Base-by-base conservation (phyloP, 2,329 filamentous ascomycete genomes). In the Aspergillus japonicus region DNA sequence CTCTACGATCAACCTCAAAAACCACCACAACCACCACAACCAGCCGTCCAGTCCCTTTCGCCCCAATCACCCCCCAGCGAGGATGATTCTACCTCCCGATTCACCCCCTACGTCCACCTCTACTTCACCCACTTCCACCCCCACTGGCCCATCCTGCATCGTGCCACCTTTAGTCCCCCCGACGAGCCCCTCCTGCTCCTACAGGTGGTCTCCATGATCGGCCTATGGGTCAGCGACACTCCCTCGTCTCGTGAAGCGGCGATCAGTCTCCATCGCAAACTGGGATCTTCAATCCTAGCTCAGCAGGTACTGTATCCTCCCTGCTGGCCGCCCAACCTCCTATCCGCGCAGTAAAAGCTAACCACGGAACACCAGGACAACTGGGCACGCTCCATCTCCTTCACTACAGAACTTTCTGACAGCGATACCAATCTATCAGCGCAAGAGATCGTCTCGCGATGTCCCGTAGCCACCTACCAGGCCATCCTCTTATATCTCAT, bases 391-490 rank as follows among this genome's bases (percentile, higher is more conserved):
- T 7, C 48, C 14, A 21, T 50, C 16, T 7, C 48, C 0, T 50
- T 31, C 5, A 4, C 24, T 2, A 31, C 8, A 16, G 24, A 50
- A 31, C 8, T 24, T 31, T 31, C 52, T 24, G 44, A 57, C 19
- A 19, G 21, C 31, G 33, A 39, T 6, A 2, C 10, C 50, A 33
- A 8, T 48, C 48, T 11, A 16, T 11, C 33, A 11, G 12, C 11
- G 3, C 33, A 35, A 5, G 33, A 35, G 5, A 12, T 35, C 33
- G 14, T 26, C 4, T 65, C 60, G 3, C 52, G 61, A 11, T 71
- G 68, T 66, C 69, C 70, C 12, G 64, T 72, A 5, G 65, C 68
- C 39, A 71, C 69, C 7, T 71, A 69, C 21, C 69, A 72, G 29
- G 64, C 61, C 12, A 67, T 72, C 24, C 64, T 72, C 6, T 57